phyloP scores from a whole-genome alignment of 495 filamentous ascomycete genomes.

The Tuber magnatum region DNA sequence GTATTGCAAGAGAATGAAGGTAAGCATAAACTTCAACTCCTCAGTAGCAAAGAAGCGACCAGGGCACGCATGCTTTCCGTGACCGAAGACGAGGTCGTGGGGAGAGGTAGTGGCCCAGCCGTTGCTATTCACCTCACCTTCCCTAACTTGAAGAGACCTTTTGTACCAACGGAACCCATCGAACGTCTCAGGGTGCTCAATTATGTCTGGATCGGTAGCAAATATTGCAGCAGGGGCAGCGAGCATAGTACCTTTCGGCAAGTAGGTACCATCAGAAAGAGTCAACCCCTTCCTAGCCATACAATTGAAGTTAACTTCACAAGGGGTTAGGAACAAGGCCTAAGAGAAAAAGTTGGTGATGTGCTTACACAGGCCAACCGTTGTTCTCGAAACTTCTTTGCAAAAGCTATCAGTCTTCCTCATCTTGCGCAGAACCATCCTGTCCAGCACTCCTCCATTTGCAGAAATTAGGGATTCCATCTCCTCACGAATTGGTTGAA shows the following conservation, averaged over 20 bases:
- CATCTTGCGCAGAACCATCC: slow-evolving; percentile 45
- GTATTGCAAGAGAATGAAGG: slow-evolving; percentile 46
- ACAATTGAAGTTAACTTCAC: slow-evolving; percentile 45
- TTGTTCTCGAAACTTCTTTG: slow-evolving; percentile 48
- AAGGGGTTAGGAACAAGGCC: background rate
- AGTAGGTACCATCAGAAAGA: slow-evolving; percentile 46
- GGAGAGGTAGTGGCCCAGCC: slow-evolving; percentile 47
- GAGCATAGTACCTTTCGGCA: slow-evolving; percentile 44
- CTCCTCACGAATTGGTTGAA: slow-evolving; percentile 51
- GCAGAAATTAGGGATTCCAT: slow-evolving; percentile 44
- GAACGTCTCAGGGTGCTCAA: slow-evolving; percentile 46
- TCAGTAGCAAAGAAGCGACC: slow-evolving; percentile 52
- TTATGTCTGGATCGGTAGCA: slow-evolving; percentile 15
- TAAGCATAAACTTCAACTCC: slow-evolving; percentile 49
- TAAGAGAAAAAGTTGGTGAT: background rate
- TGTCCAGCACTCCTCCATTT: slow-evolving; percentile 42
- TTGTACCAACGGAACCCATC: slow-evolving; percentile 52
- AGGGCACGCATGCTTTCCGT: slow-evolving; percentile 51
- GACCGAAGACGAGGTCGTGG: slow-evolving; percentile 48
- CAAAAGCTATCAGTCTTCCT: slow-evolving; percentile 53
- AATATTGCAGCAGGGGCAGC: slow-evolving; percentile 33
- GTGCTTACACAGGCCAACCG: slow-evolving; percentile 24
- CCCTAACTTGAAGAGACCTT: slow-evolving; percentile 41
- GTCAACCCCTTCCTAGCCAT: slow-evolving; percentile 43
- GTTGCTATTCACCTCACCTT: slow-evolving; percentile 39